phyloP scores from a whole-genome alignment of 306 rosid species.

The Acacia acuminata region DNA sequence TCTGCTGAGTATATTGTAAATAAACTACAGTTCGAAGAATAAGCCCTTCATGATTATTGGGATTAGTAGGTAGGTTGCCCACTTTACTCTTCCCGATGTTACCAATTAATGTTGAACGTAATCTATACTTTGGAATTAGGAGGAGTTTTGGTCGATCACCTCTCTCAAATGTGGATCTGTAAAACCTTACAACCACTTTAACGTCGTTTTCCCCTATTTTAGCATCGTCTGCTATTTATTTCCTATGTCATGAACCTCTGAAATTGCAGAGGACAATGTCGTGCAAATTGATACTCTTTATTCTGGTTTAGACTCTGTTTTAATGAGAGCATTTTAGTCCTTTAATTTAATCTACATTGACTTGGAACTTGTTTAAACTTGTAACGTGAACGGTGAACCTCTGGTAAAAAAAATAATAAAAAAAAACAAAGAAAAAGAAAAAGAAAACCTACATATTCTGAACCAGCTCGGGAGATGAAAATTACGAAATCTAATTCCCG shows the following conservation, averaged over 20 bases:
- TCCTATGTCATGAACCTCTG: not conserved
- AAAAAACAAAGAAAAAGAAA: not conserved
- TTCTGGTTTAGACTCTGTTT: not conserved
- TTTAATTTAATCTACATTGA: not conserved
- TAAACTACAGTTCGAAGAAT: not conserved
- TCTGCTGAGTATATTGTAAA: too few species aligned
- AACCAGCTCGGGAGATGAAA: constrained; percentile 6
- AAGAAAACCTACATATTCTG: not conserved
- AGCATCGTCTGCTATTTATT: not conserved
- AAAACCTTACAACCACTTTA: too few species aligned
- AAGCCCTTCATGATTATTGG: not conserved
- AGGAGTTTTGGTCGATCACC: not conserved
- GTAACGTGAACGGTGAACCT: not conserved
- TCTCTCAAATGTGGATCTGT: too few species aligned
- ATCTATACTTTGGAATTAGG: not conserved
- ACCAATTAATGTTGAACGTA: too few species aligned
- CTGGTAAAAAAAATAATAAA: not conserved
- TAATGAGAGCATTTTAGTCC: not conserved
- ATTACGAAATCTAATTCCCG: not conserved
- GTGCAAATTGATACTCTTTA: not conserved
- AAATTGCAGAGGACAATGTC: not conserved
- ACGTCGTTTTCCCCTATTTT: not conserved
- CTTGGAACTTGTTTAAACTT: not conserved
- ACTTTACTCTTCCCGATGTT: not conserved
- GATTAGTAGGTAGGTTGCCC: not conserved